These are phyloP conservation scores for Candida maris DNA, from an alignment of 805 yeast genomes.

Conservation along the genomic window DNA sequence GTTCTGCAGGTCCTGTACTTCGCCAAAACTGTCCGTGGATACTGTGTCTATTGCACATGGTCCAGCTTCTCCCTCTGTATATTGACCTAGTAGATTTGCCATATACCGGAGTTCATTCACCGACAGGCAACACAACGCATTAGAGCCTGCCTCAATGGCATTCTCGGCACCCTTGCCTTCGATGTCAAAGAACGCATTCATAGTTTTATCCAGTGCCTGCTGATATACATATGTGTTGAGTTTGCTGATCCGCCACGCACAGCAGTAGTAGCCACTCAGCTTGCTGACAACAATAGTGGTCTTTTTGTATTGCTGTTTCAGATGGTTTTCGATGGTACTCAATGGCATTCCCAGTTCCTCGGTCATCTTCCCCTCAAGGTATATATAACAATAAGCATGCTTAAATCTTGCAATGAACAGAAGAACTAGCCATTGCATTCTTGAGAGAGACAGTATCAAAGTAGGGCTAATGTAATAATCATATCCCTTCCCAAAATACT, in stretches of 20 bases:
- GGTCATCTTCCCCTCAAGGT: slow-evolving; percentile 9
- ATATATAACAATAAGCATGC: slow-evolving; percentile 12
- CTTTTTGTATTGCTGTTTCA: not conserved
- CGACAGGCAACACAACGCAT: slow-evolving; percentile 6
- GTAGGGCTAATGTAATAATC: slow-evolving; percentile 41
- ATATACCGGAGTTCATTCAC: too few species aligned
- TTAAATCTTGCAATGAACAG: slow-evolving; percentile 7
- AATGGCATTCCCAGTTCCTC: slow-evolving; percentile 4
- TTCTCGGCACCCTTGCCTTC: slow-evolving; percentile 7
- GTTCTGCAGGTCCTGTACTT: not conserved
- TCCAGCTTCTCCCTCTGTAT: not conserved
- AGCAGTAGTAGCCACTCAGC: slow-evolving; percentile 18
- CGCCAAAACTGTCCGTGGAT: too few species aligned
- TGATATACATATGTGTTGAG: slow-evolving; percentile 14
- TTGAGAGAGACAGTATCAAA: slow-evolving; percentile 9
- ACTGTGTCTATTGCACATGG: not conserved
- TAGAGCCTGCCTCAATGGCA: slow-evolving; percentile 3
- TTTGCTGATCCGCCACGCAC: slow-evolving; percentile 22
- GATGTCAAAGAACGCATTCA: slow-evolving; percentile 7
- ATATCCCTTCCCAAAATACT: slow-evolving; percentile 40
- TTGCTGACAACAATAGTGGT: slow-evolving; percentile 4
- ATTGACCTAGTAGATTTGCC: too few species aligned
- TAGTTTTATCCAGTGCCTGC: slow-evolving; percentile 1
- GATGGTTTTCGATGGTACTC: not conserved
- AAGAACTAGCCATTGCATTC: slow-evolving; percentile 10